Evolutionary conservation across 192 early-diverging fungal species (phyloP).

Genomic region (Rhizophagus prolifer): DNA sequence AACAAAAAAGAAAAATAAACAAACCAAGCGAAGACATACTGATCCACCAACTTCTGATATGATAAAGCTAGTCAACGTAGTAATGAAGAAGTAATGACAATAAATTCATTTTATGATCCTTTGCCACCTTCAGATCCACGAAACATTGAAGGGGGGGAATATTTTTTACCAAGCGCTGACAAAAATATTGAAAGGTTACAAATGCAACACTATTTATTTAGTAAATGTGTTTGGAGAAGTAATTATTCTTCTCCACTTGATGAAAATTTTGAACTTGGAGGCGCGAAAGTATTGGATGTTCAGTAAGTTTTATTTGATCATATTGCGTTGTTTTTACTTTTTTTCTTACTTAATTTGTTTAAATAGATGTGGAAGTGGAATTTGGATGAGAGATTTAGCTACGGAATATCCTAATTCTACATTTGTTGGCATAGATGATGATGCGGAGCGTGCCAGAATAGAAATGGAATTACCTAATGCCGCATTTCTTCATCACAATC

Average conservation of each 20-base stretch:
- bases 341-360: background rate
- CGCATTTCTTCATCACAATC: slow-evolving; percentile 6
- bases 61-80: background rate
- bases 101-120: background rate
- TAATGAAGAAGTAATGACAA: background rate
- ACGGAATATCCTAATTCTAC: background rate
- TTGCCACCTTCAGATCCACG: background rate
- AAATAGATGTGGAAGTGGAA: background rate
- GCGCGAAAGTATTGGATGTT: slow-evolving; percentile 10
- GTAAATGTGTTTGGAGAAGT: background rate
- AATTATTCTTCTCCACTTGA: slow-evolving; percentile 2
- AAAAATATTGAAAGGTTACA: slow-evolving; percentile 17
- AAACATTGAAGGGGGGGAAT: background rate
- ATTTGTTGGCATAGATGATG: slow-evolving; percentile 15
- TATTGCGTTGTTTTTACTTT: too few relatives aligned
- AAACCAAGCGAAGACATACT: background rate
- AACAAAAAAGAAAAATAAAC: background rate
- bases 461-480: slow-evolving; percentile 4
- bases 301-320: background rate
- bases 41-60: background rate
- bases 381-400: slow-evolving; percentile 11
- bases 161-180: slow-evolving; percentile 12
- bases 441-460: slow-evolving; percentile 5
- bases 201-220: slow-evolving; percentile 14
- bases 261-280: background rate